Base-by-base conservation (phyloP, 202 grass and related monocot species). In the Musa balbisiana region DNA sequence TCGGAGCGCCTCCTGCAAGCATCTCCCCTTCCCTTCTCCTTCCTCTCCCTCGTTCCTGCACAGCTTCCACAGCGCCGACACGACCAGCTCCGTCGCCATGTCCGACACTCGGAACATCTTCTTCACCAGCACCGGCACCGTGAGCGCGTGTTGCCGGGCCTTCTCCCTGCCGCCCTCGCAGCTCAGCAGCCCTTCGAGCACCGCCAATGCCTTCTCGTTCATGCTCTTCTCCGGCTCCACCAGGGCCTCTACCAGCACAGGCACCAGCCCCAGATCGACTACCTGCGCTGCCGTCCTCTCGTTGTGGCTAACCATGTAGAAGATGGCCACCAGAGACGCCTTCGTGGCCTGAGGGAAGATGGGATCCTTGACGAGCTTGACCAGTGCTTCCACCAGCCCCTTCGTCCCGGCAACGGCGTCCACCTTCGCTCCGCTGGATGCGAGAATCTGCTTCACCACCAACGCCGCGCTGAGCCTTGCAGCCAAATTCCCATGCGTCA, bases 71-170 rank as follows among this genome's bases (percentile, higher is more conserved):
- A 97, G 60, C 54, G 86, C 81, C 33, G 90, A 89, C 53, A 97
- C 79, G 27, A 74, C 77, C 25, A 97, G 81, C 75, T 91, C 79
- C 29, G 93, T 97, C 51, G 88, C 88, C 76, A 89, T 23, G 81
- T 92, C 87, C 6, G 93, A 97, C 60, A 92, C 87, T 29, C 90
- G 87, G 78, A 91, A 88, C 86, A 97, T 87, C 85, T 97, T 93
- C 88, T 92, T 97, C 43, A 91, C 75, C 81, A 97, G 82, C 29
- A 91, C 33, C 13, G 93, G 77, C 78, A 93, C 21, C 29, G 86
- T 63, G 73, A 97, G 88, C 21, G 90, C 90, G 80, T 97, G 86
- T 6, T 8, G 69, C 12, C 83, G 60, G n/a, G 81, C 90, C 64
- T 13, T 54, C 23, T 64, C 76, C 78, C 83, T 84, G 49, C 88